Base-by-base conservation (phyloP, 2,329 filamentous ascomycete genomes). In the Fusarium zealandicum region DNA sequence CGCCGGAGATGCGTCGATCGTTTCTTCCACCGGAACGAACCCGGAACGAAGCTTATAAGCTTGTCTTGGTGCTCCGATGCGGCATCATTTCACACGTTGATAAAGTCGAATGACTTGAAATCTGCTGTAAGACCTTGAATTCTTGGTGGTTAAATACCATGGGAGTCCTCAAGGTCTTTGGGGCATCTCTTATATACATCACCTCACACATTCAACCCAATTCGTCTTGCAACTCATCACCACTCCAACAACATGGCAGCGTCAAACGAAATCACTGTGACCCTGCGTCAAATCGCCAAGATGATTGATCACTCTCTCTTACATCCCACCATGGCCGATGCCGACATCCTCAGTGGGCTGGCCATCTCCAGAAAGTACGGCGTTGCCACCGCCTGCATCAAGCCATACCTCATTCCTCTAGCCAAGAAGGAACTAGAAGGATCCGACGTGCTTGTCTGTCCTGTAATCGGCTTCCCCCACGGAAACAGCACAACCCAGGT, bases 251-350 rank as follows among this genome's bases (percentile, higher is more conserved):
- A 32, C 27, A 40, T 41, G 35, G 18, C 36, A n/a, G 8, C 20
- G 4, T n/a, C 38, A 22, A 43, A 43, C 33, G 31, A 51, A 1
- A 51, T 80, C 58, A 72, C 63, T 1, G 73, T 80, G n/a, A 76
- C 78, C 16, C 67, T 81, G 0, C 57, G 67, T 28, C 74, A 80
- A 53, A 68, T 85, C 46, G 80, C 81, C 58, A 80, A 81, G 59
- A 75, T 76, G 70, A 86, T 87, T 59, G 83, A 87, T 60, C 83
- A 86, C 69, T 85, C 82, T 11, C 77, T 87, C 13, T 76, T 87
- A 1, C 83, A 86, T 62, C 85, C 84, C 5, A 84, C 82, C 45
- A 79, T 87, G 76, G 85, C 83, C 7, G 83, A 86, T 64, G 68
- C 67, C 13, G 80, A 85, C 1, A 76, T 86, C 42, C 54, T 75